Percentiles rank a stretch among this genome's conserved stretches.
Evolutionary conservation across 2,329 filamentous ascomycete species (phyloP).

Genomic region (Aspergillus luchuensis): DNA sequence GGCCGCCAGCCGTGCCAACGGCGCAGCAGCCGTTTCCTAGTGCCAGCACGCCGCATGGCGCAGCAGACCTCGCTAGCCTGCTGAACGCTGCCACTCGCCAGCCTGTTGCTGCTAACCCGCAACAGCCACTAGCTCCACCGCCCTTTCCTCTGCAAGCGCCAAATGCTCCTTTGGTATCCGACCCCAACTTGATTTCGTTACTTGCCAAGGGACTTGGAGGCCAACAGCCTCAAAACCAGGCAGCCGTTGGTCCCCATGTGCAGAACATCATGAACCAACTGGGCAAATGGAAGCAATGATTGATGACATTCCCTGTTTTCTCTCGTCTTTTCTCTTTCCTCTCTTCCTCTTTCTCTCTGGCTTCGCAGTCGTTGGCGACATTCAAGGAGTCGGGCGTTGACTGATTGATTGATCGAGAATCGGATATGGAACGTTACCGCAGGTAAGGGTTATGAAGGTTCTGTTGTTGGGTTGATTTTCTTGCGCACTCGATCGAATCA

Average conservation of each 20-base stretch:
- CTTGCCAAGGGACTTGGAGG: slow-evolving; percentile 41
- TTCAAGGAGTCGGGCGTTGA: slow-evolving; percentile 22
- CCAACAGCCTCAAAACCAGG: slow-evolving; percentile 39
- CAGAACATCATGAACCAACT: slow-evolving; percentile 53
- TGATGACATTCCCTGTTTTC: slow-evolving; percentile 23
- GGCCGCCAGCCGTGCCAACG: slow-evolving; percentile 40
- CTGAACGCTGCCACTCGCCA: slow-evolving; percentile 43
- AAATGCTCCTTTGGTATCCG: slow-evolving; percentile 32
- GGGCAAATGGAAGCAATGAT: slow-evolving; percentile 50
- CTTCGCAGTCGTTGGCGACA: slow-evolving; percentile 10
- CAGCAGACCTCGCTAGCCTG: slow-evolving; percentile 46
- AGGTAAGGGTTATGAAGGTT: slow-evolving; percentile 13
- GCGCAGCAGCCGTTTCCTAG: slow-evolving; percentile 39
- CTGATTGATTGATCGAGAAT: slow-evolving; percentile 20
- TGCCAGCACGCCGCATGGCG: slow-evolving; percentile 33
- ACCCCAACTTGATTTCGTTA: slow-evolving; percentile 42
- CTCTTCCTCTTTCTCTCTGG: slow-evolving; percentile 12
- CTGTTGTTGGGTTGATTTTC: slow-evolving; percentile 13
- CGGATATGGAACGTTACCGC: slow-evolving; percentile 11
- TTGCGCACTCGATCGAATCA: slow-evolving; percentile 8
- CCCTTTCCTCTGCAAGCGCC: slow-evolving; percentile 34
- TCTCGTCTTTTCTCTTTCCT: slow-evolving; percentile 21
- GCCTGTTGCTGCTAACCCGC: slow-evolving; percentile 35
- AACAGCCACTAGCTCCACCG: slow-evolving; percentile 31
- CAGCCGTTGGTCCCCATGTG: slow-evolving; percentile 41